Evolutionary conservation across 1,284 basidiomycete species (phyloP).

Genomic region (Malassezia caprae): DNA sequence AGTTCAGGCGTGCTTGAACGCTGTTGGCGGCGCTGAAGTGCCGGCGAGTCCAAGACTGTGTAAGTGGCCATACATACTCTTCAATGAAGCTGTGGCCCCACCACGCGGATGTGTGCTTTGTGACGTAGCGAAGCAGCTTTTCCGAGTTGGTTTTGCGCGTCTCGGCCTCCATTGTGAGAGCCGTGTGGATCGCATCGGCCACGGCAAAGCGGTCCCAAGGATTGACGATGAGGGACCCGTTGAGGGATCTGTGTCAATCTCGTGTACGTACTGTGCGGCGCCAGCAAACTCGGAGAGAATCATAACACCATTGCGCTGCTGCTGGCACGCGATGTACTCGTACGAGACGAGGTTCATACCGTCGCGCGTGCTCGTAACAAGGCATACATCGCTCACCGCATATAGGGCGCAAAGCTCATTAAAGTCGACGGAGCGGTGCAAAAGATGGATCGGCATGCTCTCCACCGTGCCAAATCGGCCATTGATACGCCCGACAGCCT

Average conservation of each 20-base stretch:
- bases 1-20: conserved; percentile 9
- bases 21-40: background rate
- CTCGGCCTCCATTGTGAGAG: conserved; percentile 74
- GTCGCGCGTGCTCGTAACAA: conserved; percentile 87
- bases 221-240: conserved; percentile 45
- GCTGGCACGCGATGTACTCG: conserved; percentile 94
- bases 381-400: conserved; percentile 86
- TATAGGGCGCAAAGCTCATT: conserved; percentile 95
- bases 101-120: conserved; percentile 45
- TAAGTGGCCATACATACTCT: conserved; percentile 12
- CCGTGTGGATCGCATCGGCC: conserved; percentile 86
- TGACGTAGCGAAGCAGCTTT: conserved; percentile 68
- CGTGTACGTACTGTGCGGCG: conserved; percentile 65
- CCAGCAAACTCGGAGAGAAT: conserved; percentile 97
- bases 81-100: conserved; percentile 44
- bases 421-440: conserved; percentile 72
- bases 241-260: conserved; percentile 44
- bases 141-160: conserved; percentile 78
- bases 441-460: conserved; percentile 97
- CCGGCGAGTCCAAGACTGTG: background rate
- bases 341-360: conserved; percentile 99
- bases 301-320: conserved; percentile 84
- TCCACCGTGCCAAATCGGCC: conserved; percentile 96
- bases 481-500: conserved; percentile 94
- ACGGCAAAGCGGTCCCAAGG: conserved; percentile 64